Conservation (phyloP, 805 yeast genomes). For the Wickerhamomyces rabaulensis region DNA sequence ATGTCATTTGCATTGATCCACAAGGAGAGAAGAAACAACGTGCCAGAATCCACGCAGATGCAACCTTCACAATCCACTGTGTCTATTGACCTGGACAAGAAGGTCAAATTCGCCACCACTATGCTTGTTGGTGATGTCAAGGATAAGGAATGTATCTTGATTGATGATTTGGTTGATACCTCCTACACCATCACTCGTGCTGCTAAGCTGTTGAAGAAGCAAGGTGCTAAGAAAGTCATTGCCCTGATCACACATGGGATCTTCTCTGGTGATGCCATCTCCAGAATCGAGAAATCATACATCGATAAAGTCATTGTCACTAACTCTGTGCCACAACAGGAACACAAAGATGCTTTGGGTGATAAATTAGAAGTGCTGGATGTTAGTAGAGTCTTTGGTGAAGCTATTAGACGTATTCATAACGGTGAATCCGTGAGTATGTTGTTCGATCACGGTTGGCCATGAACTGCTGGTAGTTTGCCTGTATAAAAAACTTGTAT, state of each 20-base stretch:
- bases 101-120: constrained; percentile 61
- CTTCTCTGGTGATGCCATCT: constrained; percentile 86
- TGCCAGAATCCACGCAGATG: constrained; percentile 17
- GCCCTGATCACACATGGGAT: constrained; percentile 92
- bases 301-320: constrained; percentile 87
- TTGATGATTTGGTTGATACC: constrained; percentile 94
- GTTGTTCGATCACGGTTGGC: constrained; percentile 77
- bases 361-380: constrained; percentile 76
- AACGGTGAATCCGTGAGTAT: constrained; percentile 95
- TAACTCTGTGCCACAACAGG: constrained; percentile 83
- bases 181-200: constrained; percentile 90
- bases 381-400: constrained; percentile 84
- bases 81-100: constrained; percentile 15
- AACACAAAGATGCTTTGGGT: constrained; percentile 47
- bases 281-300: constrained; percentile 56
- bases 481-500: no score
- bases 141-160: constrained; percentile 78
- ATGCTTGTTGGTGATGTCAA: constrained; percentile 96
- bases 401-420: constrained; percentile 91
- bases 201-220: constrained; percentile 84
- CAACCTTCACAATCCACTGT: constrained; percentile 8
- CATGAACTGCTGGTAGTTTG: constrained; percentile 6
- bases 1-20: constrained; percentile 92
- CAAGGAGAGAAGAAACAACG: constrained; percentile 69
- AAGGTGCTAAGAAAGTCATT: constrained; percentile 83